phyloP scores from a whole-genome alignment of 148 eudicot species.

The Vaccinium darrowii region DNA sequence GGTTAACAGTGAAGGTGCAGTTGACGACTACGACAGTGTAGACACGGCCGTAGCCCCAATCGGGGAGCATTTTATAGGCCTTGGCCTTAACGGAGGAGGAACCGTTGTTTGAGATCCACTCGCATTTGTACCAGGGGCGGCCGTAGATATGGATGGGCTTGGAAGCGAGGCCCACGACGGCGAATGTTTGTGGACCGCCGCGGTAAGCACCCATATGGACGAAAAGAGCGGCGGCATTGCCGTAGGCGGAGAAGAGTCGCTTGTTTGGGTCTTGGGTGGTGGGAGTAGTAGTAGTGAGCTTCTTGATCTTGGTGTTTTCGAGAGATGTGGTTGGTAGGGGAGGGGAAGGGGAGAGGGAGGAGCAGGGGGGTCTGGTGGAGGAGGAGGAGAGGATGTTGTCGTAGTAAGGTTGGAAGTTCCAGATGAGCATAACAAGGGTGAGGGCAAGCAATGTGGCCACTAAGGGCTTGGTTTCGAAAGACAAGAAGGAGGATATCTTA shows the following conservation, averaged over 20 bases:
- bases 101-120: slow-evolving; percentile 43
- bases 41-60: slow-evolving; percentile 69
- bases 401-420: slow-evolving; percentile 62
- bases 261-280: slow-evolving; percentile 30
- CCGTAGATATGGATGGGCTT: slow-evolving; percentile 54
- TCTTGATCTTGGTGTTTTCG: neutral
- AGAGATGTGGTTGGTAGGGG: neutral
- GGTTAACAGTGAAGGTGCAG: slow-evolving; percentile 40
- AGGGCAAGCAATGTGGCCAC: slow-evolving; percentile 48
- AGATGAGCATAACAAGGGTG: slow-evolving; percentile 44
- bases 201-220: slow-evolving; percentile 68
- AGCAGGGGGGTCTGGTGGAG: slow-evolving; percentile 22
- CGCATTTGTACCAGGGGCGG: slow-evolving; percentile 47
- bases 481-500: slow-evolving; percentile 26
- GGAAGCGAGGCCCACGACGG: slow-evolving; percentile 50
- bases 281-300: neutral
- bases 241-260: slow-evolving; percentile 41
- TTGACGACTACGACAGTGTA: slow-evolving; percentile 62
- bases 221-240: slow-evolving; percentile 54
- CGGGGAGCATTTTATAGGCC: slow-evolving; percentile 54
- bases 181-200: slow-evolving; percentile 39
- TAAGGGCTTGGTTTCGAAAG: slow-evolving; percentile 49
- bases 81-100: slow-evolving; percentile 27
- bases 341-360: slow-evolving; percentile 3
- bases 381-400: slow-evolving; percentile 27